These are phyloP conservation scores for Chaetomium tenue DNA, from an alignment of 495 filamentous ascomycete genomes.

Conservation along the genomic window DNA sequence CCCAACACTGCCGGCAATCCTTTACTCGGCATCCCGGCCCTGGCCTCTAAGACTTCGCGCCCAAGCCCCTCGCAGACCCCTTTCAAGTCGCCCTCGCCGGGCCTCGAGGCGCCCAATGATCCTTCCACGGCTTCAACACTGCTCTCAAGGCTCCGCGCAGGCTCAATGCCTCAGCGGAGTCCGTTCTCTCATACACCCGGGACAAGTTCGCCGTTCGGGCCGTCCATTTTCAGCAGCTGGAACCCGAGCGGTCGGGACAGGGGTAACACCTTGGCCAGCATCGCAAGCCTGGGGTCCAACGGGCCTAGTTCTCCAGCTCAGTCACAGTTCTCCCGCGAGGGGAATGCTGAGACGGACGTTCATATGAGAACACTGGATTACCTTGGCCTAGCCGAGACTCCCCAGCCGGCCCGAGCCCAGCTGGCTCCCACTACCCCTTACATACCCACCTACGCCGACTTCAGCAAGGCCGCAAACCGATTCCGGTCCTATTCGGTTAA, in stretches of 20 bases:
- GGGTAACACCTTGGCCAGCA: conserved; percentile 81
- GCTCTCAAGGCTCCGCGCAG: conserved; percentile 84
- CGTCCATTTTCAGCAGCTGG: conserved; percentile 82
- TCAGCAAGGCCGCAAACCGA: conserved; percentile 76
- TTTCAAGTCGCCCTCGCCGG: conserved; percentile 74
- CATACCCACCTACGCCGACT: conserved; percentile 71
- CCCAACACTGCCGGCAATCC: conserved; percentile 60
- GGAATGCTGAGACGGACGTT: conserved; percentile 77
- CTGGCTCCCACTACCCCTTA: conserved; percentile 63
- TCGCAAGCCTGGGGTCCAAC: conserved; percentile 70
- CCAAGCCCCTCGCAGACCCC: conserved; percentile 90
- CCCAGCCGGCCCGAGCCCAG: conserved; percentile 71
- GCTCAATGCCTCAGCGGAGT: conserved; percentile 89
- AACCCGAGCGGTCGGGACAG: conserved; percentile 72
- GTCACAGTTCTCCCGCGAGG: conserved; percentile 86
- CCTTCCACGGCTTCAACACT: conserved; percentile 64
- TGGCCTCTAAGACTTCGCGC: conserved; percentile 77
- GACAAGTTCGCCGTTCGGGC: conserved; percentile 70
- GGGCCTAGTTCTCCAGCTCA: conserved; percentile 83
- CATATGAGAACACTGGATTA: conserved; percentile 93
- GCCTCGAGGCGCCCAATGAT: conserved; percentile 58
- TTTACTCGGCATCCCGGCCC: conserved; percentile 58
- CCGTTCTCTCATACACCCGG: conserved; percentile 59
- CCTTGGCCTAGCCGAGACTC: conserved; percentile 90
- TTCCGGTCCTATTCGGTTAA: conserved; percentile 98